Evolutionary conservation across 345 rosid species (phyloP).

Genomic region (Firmiana major): DNA sequence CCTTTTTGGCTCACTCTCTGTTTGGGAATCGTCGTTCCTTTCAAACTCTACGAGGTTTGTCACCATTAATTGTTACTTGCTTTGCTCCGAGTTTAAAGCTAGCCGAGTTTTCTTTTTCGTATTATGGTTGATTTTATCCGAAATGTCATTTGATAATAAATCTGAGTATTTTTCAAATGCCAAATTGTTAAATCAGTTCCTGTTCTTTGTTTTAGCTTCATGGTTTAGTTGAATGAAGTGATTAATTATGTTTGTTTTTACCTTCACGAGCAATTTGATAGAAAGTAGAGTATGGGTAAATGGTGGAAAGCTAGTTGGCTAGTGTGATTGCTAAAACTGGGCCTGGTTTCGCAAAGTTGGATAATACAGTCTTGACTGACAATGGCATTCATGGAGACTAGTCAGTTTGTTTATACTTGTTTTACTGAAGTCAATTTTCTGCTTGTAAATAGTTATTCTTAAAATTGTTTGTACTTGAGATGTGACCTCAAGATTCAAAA

Average conservation of each 20-base stretch:
- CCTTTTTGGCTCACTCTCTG: constrained; percentile 95
- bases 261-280: neutral
- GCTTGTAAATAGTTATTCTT: too few relatives aligned
- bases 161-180: neutral
- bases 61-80: neutral
- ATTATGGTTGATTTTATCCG: neutral
- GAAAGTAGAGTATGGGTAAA: neutral
- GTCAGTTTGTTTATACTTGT: neutral
- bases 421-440: neutral
- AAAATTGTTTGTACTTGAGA: neutral
- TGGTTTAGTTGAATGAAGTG: neutral
- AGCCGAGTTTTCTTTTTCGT: neutral
- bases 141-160: neutral
- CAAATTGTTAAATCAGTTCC: neutral
- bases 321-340: neutral
- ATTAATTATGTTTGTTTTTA: neutral
- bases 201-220: neutral
- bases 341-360: neutral
- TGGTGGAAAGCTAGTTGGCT: neutral
- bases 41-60: constrained; percentile 84
- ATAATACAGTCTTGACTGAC: neutral
- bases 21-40: constrained; percentile 83
- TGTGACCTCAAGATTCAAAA: neutral
- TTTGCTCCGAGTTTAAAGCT: neutral
- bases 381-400: neutral